A percentile compares a stretch with the other conserved stretches of the same genome.
Evolutionary conservation across 2,329 filamentous ascomycete species (phyloP).

Genomic region (Botryotinia calthae): DNA sequence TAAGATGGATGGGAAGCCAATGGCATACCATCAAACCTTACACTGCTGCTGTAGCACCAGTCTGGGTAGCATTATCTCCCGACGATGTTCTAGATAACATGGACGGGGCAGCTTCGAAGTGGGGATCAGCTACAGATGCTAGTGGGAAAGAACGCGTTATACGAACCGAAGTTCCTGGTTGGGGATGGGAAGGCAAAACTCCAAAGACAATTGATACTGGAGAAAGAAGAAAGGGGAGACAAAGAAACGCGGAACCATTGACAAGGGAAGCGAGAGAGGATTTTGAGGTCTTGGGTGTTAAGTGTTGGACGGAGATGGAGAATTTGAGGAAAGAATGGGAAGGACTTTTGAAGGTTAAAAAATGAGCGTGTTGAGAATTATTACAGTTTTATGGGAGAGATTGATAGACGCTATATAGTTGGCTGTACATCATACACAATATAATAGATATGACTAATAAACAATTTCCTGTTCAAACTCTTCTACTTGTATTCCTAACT

Average conservation of each 20-base stretch:
- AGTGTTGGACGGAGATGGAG: constrained; percentile 72
- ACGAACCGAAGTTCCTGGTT: constrained; percentile 81
- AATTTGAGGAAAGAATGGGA: constrained; percentile 66
- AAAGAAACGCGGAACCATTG: constrained; percentile 54
- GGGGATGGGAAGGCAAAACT: constrained; percentile 68
- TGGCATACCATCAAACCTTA: constrained; percentile 84
- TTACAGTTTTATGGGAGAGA: neutral
- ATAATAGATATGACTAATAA: neutral
- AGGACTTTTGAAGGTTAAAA: constrained; percentile 32
- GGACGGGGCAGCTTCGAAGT: constrained; percentile 65
- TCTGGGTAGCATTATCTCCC: constrained; percentile 72
- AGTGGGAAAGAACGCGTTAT: constrained; percentile 60
- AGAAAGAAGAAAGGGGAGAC: constrained; percentile 56
- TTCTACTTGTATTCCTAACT: neutral
- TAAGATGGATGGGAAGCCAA: constrained; percentile 75
- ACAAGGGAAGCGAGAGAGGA: constrained; percentile 58
- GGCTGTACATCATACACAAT: neutral
- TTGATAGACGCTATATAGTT: neutral
- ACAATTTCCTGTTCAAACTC: neutral
- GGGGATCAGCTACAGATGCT: constrained; percentile 72
- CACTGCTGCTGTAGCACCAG: constrained; percentile 69
- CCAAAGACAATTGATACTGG: constrained; percentile 44
- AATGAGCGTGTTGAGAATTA: neutral
- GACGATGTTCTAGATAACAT: constrained; percentile 59
- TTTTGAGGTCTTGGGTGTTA: constrained; percentile 61